These are phyloP conservation scores for Karstenula rhodostoma DNA, from an alignment of 2,329 filamentous ascomycete species.

Conservation along the genomic window DNA sequence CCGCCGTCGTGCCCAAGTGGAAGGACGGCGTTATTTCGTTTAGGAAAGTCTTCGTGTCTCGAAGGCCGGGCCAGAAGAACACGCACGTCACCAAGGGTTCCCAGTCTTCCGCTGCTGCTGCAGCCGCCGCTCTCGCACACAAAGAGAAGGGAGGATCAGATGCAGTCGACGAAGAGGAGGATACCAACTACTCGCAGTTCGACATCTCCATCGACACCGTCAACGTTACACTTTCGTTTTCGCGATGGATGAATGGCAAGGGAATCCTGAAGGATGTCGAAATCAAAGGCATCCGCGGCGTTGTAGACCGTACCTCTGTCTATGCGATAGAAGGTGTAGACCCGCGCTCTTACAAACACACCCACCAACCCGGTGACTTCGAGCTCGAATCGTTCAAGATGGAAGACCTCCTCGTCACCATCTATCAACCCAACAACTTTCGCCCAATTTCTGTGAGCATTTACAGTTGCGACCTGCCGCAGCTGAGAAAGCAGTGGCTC, in stretches of 20 bases:
- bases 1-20: slow-evolving; percentile 96
- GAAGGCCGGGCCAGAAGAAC: slow-evolving; percentile 81
- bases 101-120: slow-evolving; percentile 81
- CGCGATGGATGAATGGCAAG: slow-evolving; percentile 99
- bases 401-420: slow-evolving; percentile 88
- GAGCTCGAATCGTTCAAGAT: slow-evolving; percentile 97
- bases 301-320: slow-evolving; percentile 88
- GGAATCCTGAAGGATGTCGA: slow-evolving; percentile 91
- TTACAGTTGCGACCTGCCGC: slow-evolving; percentile 92
- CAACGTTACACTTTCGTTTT: slow-evolving; percentile 93
- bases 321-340: slow-evolving; percentile 76
- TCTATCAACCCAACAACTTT: slow-evolving; percentile 90
- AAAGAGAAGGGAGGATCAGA: slow-evolving; percentile 54
- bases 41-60: slow-evolving; percentile 93
- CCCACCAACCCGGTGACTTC: slow-evolving; percentile 91
- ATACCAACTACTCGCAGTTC: slow-evolving; percentile 97
- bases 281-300: slow-evolving; percentile 89
- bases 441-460: slow-evolving; percentile 96
- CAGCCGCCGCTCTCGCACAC: slow-evolving; percentile 75
- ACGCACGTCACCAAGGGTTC: slow-evolving; percentile 93
- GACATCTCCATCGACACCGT: slow-evolving; percentile 94
- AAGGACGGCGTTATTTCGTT: slow-evolving; percentile 94
- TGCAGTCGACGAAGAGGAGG: slow-evolving; percentile 69
- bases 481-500: slow-evolving; percentile 92
- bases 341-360: slow-evolving; percentile 85